Evolutionary conservation across 129 eudicot genomes (phyloP).

Genomic region (Rutidosis leptorrhynchoides): DNA sequence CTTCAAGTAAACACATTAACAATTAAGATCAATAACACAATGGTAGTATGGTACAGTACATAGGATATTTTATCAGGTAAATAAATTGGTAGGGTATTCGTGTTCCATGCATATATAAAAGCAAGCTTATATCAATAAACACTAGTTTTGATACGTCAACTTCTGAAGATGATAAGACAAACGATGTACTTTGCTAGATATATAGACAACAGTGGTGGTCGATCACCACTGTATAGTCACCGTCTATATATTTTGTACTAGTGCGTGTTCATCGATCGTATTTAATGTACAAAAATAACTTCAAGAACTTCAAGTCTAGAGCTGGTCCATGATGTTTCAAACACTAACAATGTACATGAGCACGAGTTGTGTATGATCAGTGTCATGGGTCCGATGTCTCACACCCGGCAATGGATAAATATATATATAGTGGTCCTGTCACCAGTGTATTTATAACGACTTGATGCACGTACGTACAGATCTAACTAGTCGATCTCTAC

Average conservation of each 20-base stretch:
- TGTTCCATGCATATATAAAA: conserved; percentile 27
- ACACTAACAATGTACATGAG: conserved; percentile 18
- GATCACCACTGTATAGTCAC: conserved; percentile 24
- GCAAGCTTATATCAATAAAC: not conserved
- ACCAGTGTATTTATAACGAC: not conserved
- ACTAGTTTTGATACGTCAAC: not conserved
- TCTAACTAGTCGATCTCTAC: too few species aligned
- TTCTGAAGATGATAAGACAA: conserved; percentile 5
- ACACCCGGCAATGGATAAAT: conserved; percentile 8
- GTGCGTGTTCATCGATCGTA: not conserved
- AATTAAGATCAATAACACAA: too few species aligned
- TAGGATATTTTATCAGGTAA: not conserved
- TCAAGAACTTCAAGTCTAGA: conserved; percentile 11
- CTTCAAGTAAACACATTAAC: too few species aligned
- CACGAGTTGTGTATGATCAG: conserved; percentile 20
- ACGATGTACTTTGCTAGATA: conserved; percentile 7
- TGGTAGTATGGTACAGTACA: not conserved
- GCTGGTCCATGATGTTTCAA: conserved; percentile 1
- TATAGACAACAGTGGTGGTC: conserved; percentile 10
- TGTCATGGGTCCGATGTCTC: conserved; percentile 27
- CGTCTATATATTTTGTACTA: not conserved
- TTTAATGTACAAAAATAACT: conserved; percentile 1
- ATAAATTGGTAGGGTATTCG: conserved; percentile 20
- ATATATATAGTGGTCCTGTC: conserved; percentile 23
- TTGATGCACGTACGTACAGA: not conserved